Conservation (phyloP, 2,329 filamentous ascomycete genomes). For the Talaromyces funiculosus region DNA sequence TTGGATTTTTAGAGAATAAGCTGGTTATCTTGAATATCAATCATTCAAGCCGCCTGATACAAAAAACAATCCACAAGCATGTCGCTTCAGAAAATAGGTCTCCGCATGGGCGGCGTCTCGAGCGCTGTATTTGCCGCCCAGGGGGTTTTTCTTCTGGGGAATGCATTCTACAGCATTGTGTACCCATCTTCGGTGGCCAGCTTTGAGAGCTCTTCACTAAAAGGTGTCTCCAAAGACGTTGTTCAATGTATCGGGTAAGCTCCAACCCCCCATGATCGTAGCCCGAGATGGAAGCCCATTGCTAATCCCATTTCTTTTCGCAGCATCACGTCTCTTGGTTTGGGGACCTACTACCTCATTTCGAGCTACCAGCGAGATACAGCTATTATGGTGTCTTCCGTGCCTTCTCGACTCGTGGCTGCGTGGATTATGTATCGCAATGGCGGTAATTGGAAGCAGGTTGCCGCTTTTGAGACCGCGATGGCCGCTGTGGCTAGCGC, state of each 20-base stretch:
- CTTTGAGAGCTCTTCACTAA: neutral
- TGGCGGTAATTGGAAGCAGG: neutral
- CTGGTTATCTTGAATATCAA: too few relatives aligned
- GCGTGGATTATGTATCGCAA: neutral
- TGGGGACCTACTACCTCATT: conserved; percentile 14
- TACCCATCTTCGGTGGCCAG: neutral
- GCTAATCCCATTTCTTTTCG: neutral
- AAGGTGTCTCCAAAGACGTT: neutral
- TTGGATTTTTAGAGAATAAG: too few relatives aligned
- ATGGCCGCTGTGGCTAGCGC: neutral
- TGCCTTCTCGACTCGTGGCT: neutral
- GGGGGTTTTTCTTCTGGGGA: neutral
- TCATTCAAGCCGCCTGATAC: neutral
- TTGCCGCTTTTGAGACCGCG: neutral
- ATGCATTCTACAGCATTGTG: neutral
- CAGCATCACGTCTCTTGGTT: conserved; percentile 1
- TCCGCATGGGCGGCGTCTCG: neutral
- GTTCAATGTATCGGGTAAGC: neutral
- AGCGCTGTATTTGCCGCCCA: neutral
- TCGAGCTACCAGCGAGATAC: conserved; percentile 13
- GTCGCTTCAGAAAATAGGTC: neutral
- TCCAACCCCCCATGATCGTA: neutral
- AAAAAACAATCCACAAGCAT: neutral
- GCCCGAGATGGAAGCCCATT: neutral
- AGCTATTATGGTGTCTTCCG: conserved; percentile 12